Percentiles rank a stretch among this genome's conserved stretches.
Evolutionary conservation across 257 asterid genomes (phyloP).

Genomic region (Eucommia ulmoides): DNA sequence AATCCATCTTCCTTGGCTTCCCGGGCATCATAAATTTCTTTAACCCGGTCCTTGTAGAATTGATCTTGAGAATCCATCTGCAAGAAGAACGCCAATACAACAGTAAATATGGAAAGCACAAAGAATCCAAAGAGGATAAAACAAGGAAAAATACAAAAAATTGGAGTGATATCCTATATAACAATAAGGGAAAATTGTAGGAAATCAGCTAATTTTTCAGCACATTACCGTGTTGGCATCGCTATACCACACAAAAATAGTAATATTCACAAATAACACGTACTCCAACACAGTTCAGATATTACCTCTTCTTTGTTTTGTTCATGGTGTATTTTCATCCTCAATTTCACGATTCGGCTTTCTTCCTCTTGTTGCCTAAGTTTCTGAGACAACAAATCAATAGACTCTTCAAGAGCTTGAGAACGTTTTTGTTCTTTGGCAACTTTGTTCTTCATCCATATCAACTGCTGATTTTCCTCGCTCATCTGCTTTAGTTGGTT

Average conservation of each 20-base stretch:
- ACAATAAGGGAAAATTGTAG: background rate
- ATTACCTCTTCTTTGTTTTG: constrained; percentile 37
- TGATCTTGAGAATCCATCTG: constrained; percentile 1
- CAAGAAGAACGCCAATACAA: background rate
- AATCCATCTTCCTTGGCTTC: background rate
- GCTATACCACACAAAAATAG: background rate
- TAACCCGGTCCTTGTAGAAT: background rate
- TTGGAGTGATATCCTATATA: background rate
- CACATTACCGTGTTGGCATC: background rate
- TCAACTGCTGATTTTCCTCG: constrained; percentile 59
- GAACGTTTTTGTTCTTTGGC: constrained; percentile 32
- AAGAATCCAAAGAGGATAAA: background rate
- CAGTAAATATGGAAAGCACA: background rate
- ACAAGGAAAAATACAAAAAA: background rate
- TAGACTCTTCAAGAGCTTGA: constrained; percentile 38
- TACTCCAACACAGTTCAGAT: background rate
- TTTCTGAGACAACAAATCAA: constrained; percentile 20
- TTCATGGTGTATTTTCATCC: constrained; percentile 42
- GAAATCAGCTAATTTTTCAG: background rate
- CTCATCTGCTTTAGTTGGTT: constrained; percentile 47
- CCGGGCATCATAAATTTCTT: background rate
- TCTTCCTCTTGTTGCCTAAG: constrained; percentile 31
- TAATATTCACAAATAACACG: no score
- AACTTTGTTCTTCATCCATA: constrained; percentile 29
- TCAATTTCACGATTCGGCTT: constrained; percentile 26